Evolutionary conservation across 768 basidiomycete species (phyloP).

Genomic region (Tulasnella sp.): DNA sequence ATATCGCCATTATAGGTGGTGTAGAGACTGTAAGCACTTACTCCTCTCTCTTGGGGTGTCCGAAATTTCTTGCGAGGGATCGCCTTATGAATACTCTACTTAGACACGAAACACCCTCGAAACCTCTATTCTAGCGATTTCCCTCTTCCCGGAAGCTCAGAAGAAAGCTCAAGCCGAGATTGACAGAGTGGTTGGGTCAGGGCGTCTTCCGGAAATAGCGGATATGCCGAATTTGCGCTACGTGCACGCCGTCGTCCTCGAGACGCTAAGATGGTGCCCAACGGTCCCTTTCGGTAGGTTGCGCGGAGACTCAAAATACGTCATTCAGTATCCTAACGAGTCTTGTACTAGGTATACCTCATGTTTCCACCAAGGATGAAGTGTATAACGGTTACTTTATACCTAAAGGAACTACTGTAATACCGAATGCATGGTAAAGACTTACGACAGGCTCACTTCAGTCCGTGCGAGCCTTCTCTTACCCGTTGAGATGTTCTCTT

Average conservation of each 20-base stretch:
- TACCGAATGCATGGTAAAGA: not conserved
- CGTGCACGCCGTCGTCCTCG: too few species aligned
- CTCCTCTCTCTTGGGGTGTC: not conserved
- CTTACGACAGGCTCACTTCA: too few species aligned
- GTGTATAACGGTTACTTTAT: too few species aligned
- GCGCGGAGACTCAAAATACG: conserved; percentile 16
- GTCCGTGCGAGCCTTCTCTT: too few species aligned
- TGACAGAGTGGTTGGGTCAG: conserved; percentile 21
- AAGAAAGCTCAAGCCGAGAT: conserved; percentile 29
- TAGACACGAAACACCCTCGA: not conserved
- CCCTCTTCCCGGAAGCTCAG: conserved; percentile 29
- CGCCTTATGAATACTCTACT: not conserved
- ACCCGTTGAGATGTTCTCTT: too few species aligned
- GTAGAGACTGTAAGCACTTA: not conserved
- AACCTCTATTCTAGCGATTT: conserved; percentile 24
- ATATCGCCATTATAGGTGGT: too few species aligned
- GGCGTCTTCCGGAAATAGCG: conserved; percentile 21
- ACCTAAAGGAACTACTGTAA: too few species aligned
- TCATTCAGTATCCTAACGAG: conserved; percentile 12
- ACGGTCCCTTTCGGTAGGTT: too few species aligned
- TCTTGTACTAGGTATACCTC: not conserved
- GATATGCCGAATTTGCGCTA: conserved; percentile 18
- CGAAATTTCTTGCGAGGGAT: not conserved
- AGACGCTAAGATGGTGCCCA: too few species aligned
- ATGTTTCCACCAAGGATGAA: too few species aligned